Evolutionary conservation across 192 early-diverging fungal genomes (phyloP).

Genomic region (Entomortierella lignicola): DNA sequence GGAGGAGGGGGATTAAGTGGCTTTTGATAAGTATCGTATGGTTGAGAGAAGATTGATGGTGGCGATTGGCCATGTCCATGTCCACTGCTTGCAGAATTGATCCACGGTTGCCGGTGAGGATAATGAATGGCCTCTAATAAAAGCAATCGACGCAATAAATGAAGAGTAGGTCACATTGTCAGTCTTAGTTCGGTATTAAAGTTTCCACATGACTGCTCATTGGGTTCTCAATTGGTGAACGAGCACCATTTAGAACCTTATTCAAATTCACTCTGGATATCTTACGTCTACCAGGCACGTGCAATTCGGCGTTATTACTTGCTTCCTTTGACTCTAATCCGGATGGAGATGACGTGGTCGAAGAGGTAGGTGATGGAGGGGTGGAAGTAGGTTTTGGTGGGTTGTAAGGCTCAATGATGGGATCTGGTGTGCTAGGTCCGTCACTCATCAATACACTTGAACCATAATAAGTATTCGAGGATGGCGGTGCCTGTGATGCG

Average conservation of each 20-base stretch:
- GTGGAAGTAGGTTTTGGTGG: conserved; percentile 14
- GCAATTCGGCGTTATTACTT: not conserved
- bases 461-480: conserved; percentile 21
- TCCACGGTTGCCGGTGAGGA: conserved; percentile 53
- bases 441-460: conserved; percentile 43
- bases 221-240: not conserved
- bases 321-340: conserved; percentile 1
- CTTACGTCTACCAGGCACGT: conserved; percentile 52
- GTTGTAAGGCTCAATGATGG: conserved; percentile 44
- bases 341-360: not conserved
- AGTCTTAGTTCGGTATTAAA: conserved; percentile 4
- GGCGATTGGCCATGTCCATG: conserved; percentile 24
- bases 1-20: conserved; percentile 16
- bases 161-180: not conserved
- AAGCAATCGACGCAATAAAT: not conserved
- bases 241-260: conserved; percentile 2
- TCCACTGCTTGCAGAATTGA: conserved; percentile 39
- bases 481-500: not conserved
- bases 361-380: conserved; percentile 6
- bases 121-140: conserved; percentile 49
- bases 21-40: conserved; percentile 48
- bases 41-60: conserved; percentile 52
- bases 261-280: not conserved
- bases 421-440: conserved; percentile 49
- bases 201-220: conserved; percentile 46